Percentiles rank a stretch among this genome's conserved stretches.
phyloP scores from a whole-genome alignment of 148 eudicot species.

The Nepenthes gracilis region DNA sequence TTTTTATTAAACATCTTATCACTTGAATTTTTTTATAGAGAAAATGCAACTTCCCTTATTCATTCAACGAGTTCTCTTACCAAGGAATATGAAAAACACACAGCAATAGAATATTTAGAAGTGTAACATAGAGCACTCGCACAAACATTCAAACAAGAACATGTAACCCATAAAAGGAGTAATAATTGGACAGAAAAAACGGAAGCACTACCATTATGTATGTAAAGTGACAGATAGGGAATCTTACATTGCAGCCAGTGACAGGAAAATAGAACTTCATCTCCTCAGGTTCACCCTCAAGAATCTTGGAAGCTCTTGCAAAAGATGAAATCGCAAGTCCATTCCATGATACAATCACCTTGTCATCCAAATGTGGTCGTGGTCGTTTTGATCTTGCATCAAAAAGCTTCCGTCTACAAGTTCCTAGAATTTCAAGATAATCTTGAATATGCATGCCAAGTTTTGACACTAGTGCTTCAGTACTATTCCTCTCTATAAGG shows the following conservation, averaged over 20 bases:
- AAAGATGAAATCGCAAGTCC: slow-evolving; percentile 87
- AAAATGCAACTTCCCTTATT: too few species aligned
- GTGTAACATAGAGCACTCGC: too few species aligned
- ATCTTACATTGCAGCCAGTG: slow-evolving; percentile 58
- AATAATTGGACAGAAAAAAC: too few species aligned
- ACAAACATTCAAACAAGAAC: too few species aligned
- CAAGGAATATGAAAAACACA: too few species aligned
- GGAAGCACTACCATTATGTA: too few species aligned
- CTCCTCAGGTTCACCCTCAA: slow-evolving; percentile 57
- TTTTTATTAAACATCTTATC: too few species aligned
- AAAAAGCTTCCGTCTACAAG: slow-evolving; percentile 55
- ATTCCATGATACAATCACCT: slow-evolving; percentile 98
- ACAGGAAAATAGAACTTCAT: slow-evolving; percentile 62
- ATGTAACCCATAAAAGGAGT: too few species aligned
- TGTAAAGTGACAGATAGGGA: neutral
- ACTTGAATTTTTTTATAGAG: too few species aligned
- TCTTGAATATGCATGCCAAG: slow-evolving; percentile 42
- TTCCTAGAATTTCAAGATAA: slow-evolving; percentile 51
- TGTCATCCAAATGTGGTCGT: slow-evolving; percentile 80
- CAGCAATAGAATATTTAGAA: too few species aligned
- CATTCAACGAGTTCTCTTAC: too few species aligned
- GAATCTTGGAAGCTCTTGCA: slow-evolving; percentile 85
- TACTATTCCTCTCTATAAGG: slow-evolving; percentile 68
- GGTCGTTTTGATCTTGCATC: slow-evolving; percentile 64
- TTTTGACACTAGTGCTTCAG: slow-evolving; percentile 67